These are phyloP conservation scores for Borovskyia barvae DNA, from an alignment of 208 protist genomes.

Conservation along the genomic window DNA sequence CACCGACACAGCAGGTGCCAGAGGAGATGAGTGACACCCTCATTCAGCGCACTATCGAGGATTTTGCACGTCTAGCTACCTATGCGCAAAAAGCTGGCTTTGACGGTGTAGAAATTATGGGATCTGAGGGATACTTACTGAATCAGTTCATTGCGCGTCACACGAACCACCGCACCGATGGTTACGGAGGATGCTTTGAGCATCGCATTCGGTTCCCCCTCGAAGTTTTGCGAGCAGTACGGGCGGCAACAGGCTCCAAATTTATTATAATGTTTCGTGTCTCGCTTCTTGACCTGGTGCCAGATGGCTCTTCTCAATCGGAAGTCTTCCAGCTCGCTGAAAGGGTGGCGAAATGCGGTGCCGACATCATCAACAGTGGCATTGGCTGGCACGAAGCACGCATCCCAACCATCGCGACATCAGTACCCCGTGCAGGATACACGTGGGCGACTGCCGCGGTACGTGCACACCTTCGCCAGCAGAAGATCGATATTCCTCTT, in stretches of 20 bases:
- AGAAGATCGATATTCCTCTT: constrained; percentile 68
- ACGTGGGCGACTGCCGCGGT: constrained; percentile 66
- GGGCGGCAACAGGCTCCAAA: constrained; percentile 36
- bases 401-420: constrained; percentile 91
- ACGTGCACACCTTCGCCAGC: constrained; percentile 37
- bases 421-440: constrained; percentile 88
- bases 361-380: constrained; percentile 93
- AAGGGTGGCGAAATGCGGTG: constrained; percentile 61
- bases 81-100: constrained; percentile 93
- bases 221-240: constrained; percentile 77
- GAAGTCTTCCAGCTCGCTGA: constrained; percentile 85
- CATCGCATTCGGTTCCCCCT: constrained; percentile 84
- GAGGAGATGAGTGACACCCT: constrained; percentile 54
- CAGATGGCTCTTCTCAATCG: constrained; percentile 73
- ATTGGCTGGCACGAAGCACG: constrained; percentile 95
- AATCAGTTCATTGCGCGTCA: constrained; percentile 91
- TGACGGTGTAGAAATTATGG: constrained; percentile 94
- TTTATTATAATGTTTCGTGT: constrained; percentile 93
- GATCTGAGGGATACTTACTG: constrained; percentile 92
- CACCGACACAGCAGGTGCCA: constrained; percentile 52
- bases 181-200: constrained; percentile 76
- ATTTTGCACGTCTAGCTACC: constrained; percentile 76
- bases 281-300: constrained; percentile 92
- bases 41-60: constrained; percentile 78
- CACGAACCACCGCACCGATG: constrained; percentile 88